Evolutionary conservation across 2,329 filamentous ascomycete genomes (phyloP).

Genomic region (Dothistroma pini): DNA sequence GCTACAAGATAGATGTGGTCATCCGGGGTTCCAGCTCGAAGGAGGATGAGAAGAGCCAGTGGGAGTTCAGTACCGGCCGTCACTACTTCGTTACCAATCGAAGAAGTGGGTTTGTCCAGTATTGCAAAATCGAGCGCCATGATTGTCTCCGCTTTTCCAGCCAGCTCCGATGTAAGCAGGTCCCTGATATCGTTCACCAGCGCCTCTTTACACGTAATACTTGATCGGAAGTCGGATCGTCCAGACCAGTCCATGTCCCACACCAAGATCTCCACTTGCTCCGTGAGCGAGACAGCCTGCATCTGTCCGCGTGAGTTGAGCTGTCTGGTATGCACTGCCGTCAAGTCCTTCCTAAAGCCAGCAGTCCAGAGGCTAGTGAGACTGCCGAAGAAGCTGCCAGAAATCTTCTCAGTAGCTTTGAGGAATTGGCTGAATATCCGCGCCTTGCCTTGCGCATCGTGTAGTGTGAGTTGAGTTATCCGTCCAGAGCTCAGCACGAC

Average conservation of each 20-base stretch:
- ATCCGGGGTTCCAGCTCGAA: slow-evolving; percentile 30
- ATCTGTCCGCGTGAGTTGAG: slow-evolving; percentile 75
- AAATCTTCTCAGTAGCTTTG: slow-evolving; percentile 55
- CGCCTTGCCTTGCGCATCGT: slow-evolving; percentile 83
- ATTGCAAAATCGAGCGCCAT: slow-evolving; percentile 73
- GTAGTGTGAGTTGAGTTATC: slow-evolving; percentile 78
- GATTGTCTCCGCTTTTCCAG: slow-evolving; percentile 29
- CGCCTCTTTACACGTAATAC: slow-evolving; percentile 65
- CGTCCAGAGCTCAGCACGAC: slow-evolving; percentile 81
- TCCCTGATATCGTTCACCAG: slow-evolving; percentile 61
- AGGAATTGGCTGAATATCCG: slow-evolving; percentile 75
- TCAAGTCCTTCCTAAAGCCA: slow-evolving; percentile 68
- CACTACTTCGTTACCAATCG: slow-evolving; percentile 22
- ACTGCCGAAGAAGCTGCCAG: slow-evolving; percentile 72
- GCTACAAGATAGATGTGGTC: slow-evolving; percentile 66
- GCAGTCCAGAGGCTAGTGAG: slow-evolving; percentile 72
- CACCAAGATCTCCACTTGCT: slow-evolving; percentile 71
- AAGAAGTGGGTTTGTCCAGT: slow-evolving; percentile 39
- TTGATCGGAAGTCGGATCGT: slow-evolving; percentile 69
- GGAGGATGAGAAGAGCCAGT: slow-evolving; percentile 31
- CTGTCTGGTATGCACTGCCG: slow-evolving; percentile 71
- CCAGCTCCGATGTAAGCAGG: slow-evolving; percentile 47
- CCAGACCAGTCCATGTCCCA: slow-evolving; percentile 91
- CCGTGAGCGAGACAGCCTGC: slow-evolving; percentile 74
- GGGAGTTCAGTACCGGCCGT: slow-evolving; percentile 24